Conservation (phyloP, 345 rosid species). For the Aegle marmelos region DNA sequence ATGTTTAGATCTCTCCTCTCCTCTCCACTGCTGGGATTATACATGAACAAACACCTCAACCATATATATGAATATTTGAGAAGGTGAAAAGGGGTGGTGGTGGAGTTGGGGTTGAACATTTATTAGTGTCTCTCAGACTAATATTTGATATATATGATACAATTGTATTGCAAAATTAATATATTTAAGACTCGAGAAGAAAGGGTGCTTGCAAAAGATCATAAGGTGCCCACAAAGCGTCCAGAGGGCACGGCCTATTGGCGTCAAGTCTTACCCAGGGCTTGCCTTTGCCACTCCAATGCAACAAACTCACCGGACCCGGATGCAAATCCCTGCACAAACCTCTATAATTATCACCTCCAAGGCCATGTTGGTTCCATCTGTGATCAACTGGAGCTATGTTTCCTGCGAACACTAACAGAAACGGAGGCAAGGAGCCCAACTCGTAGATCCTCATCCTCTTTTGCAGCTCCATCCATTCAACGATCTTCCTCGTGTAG, state of each 20-base stretch:
- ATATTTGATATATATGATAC: not conserved
- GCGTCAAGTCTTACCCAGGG: conserved; percentile 60
- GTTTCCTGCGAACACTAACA: conserved; percentile 75
- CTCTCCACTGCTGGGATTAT: not conserved
- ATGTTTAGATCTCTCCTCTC: not conserved
- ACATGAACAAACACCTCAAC: not conserved
- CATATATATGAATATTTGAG: no score
- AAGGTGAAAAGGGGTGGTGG: no score
- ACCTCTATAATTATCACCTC: conserved; percentile 58
- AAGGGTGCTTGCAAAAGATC: conserved; percentile 46
- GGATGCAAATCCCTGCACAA: conserved; percentile 57
- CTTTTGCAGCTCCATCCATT: conserved; percentile 94
- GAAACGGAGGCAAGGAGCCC: conserved; percentile 78
- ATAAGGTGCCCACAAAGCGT: conserved; percentile 56
- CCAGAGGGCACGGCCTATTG: conserved; percentile 54
- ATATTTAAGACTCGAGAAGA: conserved; percentile 29
- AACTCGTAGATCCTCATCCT: conserved; percentile 78
- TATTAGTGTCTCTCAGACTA: no score
- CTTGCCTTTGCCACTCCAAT: conserved; percentile 78
- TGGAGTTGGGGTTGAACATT: no score
- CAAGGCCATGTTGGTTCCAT: conserved; percentile 91
- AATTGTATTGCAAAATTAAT: not conserved
- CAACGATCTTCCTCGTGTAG: conserved; percentile 64
- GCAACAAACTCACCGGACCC: conserved; percentile 64
- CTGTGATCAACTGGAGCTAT: conserved; percentile 71